phyloP scores from a whole-genome alignment of 1,284 basidiomycete species.

The Bjerkandera adusta region DNA sequence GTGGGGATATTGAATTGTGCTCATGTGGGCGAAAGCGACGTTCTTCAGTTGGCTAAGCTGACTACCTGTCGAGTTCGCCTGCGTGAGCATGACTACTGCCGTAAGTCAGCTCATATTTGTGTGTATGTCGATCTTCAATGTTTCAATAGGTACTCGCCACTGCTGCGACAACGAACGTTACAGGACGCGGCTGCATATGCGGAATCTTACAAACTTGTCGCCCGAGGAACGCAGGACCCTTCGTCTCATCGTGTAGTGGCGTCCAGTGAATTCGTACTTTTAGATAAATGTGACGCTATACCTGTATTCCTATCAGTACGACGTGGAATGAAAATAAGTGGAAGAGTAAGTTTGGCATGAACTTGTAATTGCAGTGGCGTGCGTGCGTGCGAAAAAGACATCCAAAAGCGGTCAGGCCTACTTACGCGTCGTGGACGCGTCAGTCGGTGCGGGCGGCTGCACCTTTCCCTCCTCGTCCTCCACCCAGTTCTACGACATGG shows the following conservation, averaged over 20 bases:
- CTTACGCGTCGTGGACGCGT: constrained; percentile 19
- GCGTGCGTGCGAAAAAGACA: too few species aligned
- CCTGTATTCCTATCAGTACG: too few species aligned
- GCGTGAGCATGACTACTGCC: constrained; percentile 48
- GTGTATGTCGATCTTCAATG: not conserved
- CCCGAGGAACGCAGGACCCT: constrained; percentile 13
- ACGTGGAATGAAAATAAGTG: too few species aligned
- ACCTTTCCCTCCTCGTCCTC: constrained; percentile 7
- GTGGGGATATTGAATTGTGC: constrained; percentile 60
- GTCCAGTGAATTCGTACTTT: too few species aligned
- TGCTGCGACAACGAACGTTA: constrained; percentile 21
- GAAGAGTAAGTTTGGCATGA: too few species aligned
- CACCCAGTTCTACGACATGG: constrained; percentile 11
- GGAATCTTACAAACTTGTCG: constrained; percentile 18
- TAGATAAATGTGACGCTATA: too few species aligned
- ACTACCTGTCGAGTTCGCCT: constrained; percentile 51
- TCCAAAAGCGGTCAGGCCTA: constrained; percentile 12
- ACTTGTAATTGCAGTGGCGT: too few species aligned
- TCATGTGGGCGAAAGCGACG: constrained; percentile 53
- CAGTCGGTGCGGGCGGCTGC: constrained; percentile 8
- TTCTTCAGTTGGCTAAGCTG: constrained; percentile 47
- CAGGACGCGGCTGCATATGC: constrained; percentile 17
- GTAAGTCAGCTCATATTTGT: constrained; percentile 39
- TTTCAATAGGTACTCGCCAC: constrained; percentile 7
- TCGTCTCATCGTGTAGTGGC: constrained; percentile 14